Percentiles rank a stretch among this genome's conserved stretches.
Conservation (phyloP, 768 basidiomycete genomes). For the Agrocybe praecox region DNA sequence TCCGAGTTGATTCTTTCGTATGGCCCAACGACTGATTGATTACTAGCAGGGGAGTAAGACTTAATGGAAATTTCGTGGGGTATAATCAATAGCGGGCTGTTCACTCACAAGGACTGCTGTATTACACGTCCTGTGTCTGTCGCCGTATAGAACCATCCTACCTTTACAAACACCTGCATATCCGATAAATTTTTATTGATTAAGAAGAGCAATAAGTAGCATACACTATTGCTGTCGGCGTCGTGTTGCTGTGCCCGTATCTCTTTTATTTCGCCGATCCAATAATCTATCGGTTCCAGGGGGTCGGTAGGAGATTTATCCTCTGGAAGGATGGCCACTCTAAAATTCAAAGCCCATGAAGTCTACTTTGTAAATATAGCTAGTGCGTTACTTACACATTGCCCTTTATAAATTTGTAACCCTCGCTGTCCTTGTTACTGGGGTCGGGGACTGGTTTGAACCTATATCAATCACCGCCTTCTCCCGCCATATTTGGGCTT, state of each 20-base stretch:
- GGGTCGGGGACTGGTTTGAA: constrained; percentile 1
- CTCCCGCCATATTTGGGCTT: neutral
- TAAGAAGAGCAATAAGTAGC: neutral
- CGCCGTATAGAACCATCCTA: constrained; percentile 60
- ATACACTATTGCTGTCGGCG: constrained; percentile 32
- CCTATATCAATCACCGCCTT: neutral
- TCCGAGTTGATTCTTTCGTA: constrained; percentile 56
- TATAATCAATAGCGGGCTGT: too few species aligned
- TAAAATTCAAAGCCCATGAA: constrained; percentile 11
- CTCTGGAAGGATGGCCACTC: constrained; percentile 47
- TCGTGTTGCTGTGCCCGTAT: constrained; percentile 37
- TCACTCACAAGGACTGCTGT: constrained; percentile 54
- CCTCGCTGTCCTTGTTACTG: neutral
- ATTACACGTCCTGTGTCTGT: constrained; percentile 45
- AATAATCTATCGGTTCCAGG: constrained; percentile 41
- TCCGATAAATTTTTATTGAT: too few species aligned
- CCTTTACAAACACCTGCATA: constrained; percentile 2
- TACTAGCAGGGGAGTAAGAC: neutral
- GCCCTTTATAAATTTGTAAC: constrained; percentile 4
- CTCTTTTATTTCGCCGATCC: constrained; percentile 52
- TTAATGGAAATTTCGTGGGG: neutral
- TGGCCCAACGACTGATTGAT: constrained; percentile 33
- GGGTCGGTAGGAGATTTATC: constrained; percentile 21
- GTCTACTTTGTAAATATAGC: neutral
- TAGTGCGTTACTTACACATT: constrained; percentile 1